phyloP scores from a whole-genome alignment of 129 eudicot genomes.

The Arctium lappa region DNA sequence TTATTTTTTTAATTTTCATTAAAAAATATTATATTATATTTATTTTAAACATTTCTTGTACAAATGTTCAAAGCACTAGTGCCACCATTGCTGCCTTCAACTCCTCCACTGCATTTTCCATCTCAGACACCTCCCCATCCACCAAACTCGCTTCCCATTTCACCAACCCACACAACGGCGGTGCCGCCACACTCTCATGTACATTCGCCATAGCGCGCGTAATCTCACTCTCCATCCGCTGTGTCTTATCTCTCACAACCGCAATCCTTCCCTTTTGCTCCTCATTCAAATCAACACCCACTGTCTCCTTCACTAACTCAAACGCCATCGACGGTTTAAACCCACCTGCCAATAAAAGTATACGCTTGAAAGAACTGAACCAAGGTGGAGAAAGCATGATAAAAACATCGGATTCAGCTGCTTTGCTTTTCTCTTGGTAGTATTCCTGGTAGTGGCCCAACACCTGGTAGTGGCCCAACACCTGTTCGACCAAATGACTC shows the following conservation, averaged over 20 bases:
- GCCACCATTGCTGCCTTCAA: conserved; percentile 36
- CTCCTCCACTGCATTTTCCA: conserved; percentile 26
- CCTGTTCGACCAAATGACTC: conserved; percentile 28
- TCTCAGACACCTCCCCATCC: not conserved
- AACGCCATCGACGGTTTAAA: conserved; percentile 46
- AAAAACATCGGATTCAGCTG: conserved; percentile 28
- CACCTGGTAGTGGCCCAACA: conserved; percentile 41
- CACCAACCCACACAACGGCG: conserved; percentile 22
- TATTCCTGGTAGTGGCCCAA: conserved; percentile 47
- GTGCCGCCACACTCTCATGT: conserved; percentile 54
- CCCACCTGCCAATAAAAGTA: conserved; percentile 39
- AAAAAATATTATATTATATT: too few relatives aligned
- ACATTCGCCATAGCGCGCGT: conserved; percentile 37
- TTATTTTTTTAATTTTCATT: too few relatives aligned
- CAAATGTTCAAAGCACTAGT: too few relatives aligned
- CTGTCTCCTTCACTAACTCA: conserved; percentile 13
- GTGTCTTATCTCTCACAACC: conserved; percentile 8
- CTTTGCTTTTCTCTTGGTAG: conserved; percentile 35
- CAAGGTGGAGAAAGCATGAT: conserved; percentile 48
- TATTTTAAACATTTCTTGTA: too few relatives aligned
- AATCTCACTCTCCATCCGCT: conserved; percentile 31
- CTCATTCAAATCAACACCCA: conserved; percentile 8
- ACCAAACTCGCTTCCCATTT: conserved; percentile 29
- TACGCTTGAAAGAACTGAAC: conserved; percentile 45
- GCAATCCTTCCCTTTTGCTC: conserved; percentile 30